phyloP scores from a whole-genome alignment of 768 basidiomycete species.

The Cystobasidiopsis lactophilus region DNA sequence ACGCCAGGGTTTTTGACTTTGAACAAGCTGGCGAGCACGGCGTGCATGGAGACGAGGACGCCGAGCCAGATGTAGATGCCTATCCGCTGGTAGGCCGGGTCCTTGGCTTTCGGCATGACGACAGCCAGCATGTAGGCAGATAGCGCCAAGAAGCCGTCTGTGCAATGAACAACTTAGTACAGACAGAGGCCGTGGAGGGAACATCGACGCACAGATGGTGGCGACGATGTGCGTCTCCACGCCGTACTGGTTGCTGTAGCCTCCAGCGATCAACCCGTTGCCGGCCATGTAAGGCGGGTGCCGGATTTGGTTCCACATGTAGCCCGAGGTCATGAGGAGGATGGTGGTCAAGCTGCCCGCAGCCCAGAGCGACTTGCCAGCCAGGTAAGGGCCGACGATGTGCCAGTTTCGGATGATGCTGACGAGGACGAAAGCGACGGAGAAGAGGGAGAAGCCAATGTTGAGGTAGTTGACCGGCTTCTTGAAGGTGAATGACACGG shows the following conservation, averaged over 20 bases:
- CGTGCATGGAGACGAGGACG: conserved; percentile 63
- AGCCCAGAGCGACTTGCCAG: conserved; percentile 37
- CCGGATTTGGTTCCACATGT: conserved; percentile 92
- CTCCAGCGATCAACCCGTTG: conserved; percentile 57
- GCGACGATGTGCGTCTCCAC: conserved; percentile 78
- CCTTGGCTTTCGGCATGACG: conserved; percentile 42
- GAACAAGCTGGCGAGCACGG: conserved; percentile 66
- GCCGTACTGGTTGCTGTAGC: conserved; percentile 75
- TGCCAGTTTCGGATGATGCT: conserved; percentile 27
- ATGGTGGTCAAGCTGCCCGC: conserved; percentile 32
- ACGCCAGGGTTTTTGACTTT: conserved; percentile 51
- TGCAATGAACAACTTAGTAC: background rate
- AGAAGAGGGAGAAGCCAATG: conserved; percentile 33
- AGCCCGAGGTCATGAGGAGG: conserved; percentile 68
- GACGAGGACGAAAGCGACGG: conserved; percentile 35
- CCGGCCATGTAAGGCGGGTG: conserved; percentile 43
- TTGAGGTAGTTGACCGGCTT: conserved; percentile 37
- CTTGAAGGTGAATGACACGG: conserved; percentile 42
- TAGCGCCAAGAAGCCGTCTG: conserved; percentile 63
- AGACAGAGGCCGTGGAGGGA: background rate
- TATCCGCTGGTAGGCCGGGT: conserved; percentile 47
- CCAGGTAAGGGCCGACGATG: conserved; percentile 9
- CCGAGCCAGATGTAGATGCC: conserved; percentile 78
- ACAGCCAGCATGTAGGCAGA: conserved; percentile 56
- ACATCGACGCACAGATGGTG: conserved; percentile 46